Evolutionary conservation across 148 eudicot genomes (phyloP).

Genomic region (Mesembryanthemum crystallinum): DNA sequence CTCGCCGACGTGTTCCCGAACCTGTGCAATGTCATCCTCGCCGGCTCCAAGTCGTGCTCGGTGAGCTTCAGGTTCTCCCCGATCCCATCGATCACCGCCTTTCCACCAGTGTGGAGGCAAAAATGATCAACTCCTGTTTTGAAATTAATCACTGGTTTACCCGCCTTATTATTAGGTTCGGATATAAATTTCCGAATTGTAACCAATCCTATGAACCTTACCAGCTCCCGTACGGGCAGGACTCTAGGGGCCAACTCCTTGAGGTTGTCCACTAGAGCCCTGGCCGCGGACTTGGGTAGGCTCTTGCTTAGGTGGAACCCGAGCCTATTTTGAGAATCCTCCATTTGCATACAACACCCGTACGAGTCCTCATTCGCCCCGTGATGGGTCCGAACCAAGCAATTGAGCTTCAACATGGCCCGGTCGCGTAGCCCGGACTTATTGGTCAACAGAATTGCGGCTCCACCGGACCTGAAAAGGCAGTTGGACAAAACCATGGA

Average conservation of each 20-base stretch:
- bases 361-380: slow-evolving; percentile 64
- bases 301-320: slow-evolving; percentile 66
- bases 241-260: slow-evolving; percentile 52
- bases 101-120: slow-evolving; percentile 57
- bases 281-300: slow-evolving; percentile 60
- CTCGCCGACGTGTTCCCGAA: slow-evolving; percentile 63
- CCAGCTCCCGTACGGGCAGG: slow-evolving; percentile 47
- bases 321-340: slow-evolving; percentile 49
- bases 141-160: slow-evolving; percentile 37
- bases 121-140: slow-evolving; percentile 53
- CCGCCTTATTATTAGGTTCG: neutral
- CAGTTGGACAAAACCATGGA: slow-evolving; percentile 80
- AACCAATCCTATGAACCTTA: slow-evolving; percentile 31
- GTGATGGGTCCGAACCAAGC: slow-evolving; percentile 66
- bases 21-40: slow-evolving; percentile 58
- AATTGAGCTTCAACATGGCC: slow-evolving; percentile 60
- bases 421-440: slow-evolving; percentile 29
- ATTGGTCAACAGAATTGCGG: slow-evolving; percentile 59
- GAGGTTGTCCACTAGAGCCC: slow-evolving; percentile 56
- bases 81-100: slow-evolving; percentile 62
- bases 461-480: slow-evolving; percentile 73
- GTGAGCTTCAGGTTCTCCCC: slow-evolving; percentile 34
- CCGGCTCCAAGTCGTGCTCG: slow-evolving; percentile 53
- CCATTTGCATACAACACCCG: slow-evolving; percentile 58
- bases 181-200: slow-evolving; percentile 8